These are phyloP conservation scores for Phytophthora fragariaefolia DNA, from an alignment of 352 stramenopile species.

Conservation along the genomic window DNA sequence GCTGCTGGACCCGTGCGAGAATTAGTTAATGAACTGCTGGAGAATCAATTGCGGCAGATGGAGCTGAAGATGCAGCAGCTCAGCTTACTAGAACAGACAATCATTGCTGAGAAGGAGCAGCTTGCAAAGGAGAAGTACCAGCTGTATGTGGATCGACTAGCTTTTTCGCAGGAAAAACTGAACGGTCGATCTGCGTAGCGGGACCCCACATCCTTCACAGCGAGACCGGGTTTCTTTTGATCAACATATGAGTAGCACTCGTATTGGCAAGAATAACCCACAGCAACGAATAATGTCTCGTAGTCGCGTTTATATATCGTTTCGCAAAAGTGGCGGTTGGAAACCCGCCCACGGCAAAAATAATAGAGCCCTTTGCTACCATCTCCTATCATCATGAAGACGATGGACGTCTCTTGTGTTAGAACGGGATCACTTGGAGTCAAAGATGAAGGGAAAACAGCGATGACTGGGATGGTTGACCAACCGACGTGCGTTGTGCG, in stretches of 20 bases:
- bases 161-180: slow-evolving; percentile 64
- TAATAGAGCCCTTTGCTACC: slow-evolving; percentile 22
- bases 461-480: slow-evolving; percentile 1
- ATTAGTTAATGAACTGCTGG: slow-evolving; percentile 62
- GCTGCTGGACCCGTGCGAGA: slow-evolving; percentile 52
- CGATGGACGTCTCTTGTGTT: slow-evolving; percentile 8
- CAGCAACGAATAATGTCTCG: neutral
- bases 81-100: slow-evolving; percentile 55
- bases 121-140: slow-evolving; percentile 71
- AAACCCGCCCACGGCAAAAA: slow-evolving; percentile 16
- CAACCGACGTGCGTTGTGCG: slow-evolving; percentile 31
- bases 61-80: slow-evolving; percentile 84
- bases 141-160: slow-evolving; percentile 76
- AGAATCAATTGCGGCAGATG: slow-evolving; percentile 79
- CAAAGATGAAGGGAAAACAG: slow-evolving; percentile 1
- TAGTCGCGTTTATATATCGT: too few species aligned
- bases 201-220: neutral
- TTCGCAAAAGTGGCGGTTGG: slow-evolving; percentile 23
- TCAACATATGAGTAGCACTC: neutral
- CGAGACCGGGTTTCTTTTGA: too few species aligned
- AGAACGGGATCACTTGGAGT: neutral
- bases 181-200: slow-evolving; percentile 25
- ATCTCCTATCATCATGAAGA: too few species aligned
- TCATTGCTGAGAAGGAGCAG: slow-evolving; percentile 65
- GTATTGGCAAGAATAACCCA: neutral